Evolutionary conservation across 2,329 filamentous ascomycete genomes (phyloP).

Genomic region (Diaporthe citri): DNA sequence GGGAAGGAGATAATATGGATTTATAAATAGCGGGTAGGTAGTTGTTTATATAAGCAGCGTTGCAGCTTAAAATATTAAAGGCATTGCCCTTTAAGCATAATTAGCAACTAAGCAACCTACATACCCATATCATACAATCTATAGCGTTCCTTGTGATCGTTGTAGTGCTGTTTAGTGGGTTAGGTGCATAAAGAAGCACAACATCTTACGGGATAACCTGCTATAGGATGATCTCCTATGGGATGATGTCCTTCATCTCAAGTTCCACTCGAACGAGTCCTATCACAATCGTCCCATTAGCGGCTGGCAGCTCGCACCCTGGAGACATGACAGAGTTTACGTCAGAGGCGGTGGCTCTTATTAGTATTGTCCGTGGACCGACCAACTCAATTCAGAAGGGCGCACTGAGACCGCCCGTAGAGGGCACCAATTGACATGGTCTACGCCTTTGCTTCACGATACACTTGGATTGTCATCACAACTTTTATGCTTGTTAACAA

Average conservation of each 20-base stretch:
- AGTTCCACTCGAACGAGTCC: neutral
- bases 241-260: neutral
- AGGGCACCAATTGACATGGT: neutral
- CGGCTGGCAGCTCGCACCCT: neutral
- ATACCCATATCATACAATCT: too few species aligned
- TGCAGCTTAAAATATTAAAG: too few species aligned
- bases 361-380: neutral
- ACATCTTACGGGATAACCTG: too few species aligned
- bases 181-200: too few species aligned
- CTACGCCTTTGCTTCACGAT: neutral
- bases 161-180: too few species aligned
- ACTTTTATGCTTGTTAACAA: neutral
- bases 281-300: neutral
- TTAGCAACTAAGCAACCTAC: too few species aligned
- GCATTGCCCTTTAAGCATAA: too few species aligned
- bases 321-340: neutral
- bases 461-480: neutral
- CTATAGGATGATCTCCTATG: too few species aligned
- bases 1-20: too few species aligned
- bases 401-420: neutral
- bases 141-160: too few species aligned
- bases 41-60: too few species aligned
- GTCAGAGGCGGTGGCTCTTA: neutral
- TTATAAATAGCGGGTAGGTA: too few species aligned
- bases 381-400: neutral